These are phyloP conservation scores for Globisporangium radiosum DNA, from an alignment of 352 stramenopile species.

Conservation along the genomic window DNA sequence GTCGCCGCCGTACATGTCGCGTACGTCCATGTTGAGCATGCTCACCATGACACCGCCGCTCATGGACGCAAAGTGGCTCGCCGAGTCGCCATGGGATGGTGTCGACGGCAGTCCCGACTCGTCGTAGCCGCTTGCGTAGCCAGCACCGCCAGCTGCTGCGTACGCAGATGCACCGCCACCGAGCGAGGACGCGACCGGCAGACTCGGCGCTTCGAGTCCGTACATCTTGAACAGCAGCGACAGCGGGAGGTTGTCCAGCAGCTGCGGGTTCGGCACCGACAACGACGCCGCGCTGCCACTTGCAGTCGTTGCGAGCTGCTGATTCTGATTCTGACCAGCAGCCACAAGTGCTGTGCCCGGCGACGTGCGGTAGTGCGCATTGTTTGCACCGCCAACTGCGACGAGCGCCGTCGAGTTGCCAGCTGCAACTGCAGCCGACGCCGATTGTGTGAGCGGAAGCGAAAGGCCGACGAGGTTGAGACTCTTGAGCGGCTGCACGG, in stretches of 20 bases:
- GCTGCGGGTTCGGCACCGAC: slow-evolving; percentile 3
- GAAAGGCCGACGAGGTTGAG: slow-evolving; percentile 26
- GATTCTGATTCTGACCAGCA: slow-evolving; percentile 1
- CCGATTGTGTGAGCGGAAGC: slow-evolving; percentile 16
- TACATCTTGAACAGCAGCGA: slow-evolving; percentile 82
- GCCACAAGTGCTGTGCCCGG: slow-evolving; percentile 11
- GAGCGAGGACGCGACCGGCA: slow-evolving; percentile 38
- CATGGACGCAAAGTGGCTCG: slow-evolving; percentile 54
- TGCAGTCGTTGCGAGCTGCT: slow-evolving; percentile 7
- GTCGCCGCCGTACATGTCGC: slow-evolving; percentile 72
- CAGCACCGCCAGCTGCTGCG: neutral
- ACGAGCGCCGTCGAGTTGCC: slow-evolving; percentile 36
- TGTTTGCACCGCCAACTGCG: slow-evolving; percentile 11
- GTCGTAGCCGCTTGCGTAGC: slow-evolving; percentile 5
- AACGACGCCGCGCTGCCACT: slow-evolving; percentile 10
- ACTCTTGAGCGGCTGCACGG: slow-evolving; percentile 37
- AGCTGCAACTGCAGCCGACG: slow-evolving; percentile 6
- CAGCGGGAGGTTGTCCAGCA: slow-evolving; percentile 70
- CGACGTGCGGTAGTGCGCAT: slow-evolving; percentile 17
- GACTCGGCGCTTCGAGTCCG: slow-evolving; percentile 63
- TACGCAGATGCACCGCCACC: slow-evolving; percentile 1
- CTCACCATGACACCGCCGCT: slow-evolving; percentile 61
- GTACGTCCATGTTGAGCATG: slow-evolving; percentile 76
- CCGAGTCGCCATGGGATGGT: slow-evolving; percentile 26
- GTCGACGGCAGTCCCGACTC: slow-evolving; percentile 6